A percentile compares a stretch with the other conserved stretches of the same genome.
These are phyloP conservation scores for Lactifluus pinguis DNA, from an alignment of 768 basidiomycete genomes.

Conservation along the genomic window DNA sequence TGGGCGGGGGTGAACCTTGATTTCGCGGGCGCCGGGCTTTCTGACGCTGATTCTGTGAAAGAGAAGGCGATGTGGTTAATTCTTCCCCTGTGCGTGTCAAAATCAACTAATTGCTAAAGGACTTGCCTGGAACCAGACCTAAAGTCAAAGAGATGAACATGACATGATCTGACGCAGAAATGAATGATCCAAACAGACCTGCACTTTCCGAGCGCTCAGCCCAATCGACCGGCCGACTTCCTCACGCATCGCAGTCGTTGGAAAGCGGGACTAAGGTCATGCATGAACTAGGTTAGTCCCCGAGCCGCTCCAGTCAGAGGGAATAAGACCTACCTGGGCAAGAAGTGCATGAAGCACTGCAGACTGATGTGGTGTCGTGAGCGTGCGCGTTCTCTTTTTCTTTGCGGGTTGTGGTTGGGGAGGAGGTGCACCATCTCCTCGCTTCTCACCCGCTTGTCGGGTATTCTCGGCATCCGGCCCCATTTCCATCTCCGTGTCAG, in stretches of 20 bases:
- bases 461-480: conserved; percentile 32
- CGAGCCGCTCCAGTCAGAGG: conserved; percentile 9
- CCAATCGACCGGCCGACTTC: conserved; percentile 82
- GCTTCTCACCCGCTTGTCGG: conserved; percentile 11
- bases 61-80: conserved; percentile 15
- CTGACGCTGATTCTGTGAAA: conserved; percentile 72
- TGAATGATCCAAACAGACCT: conserved; percentile 43
- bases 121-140: conserved; percentile 88
- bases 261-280: conserved; percentile 66
- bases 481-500: conserved; percentile 49
- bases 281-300: neutral
- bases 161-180: conserved; percentile 5
- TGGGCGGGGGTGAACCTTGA: conserved; percentile 44
- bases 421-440: conserved; percentile 25
- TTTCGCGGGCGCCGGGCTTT: conserved; percentile 69
- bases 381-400: conserved; percentile 74
- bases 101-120: neutral
- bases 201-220: conserved; percentile 84
- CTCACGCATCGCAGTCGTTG: conserved; percentile 79
- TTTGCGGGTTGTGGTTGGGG: conserved; percentile 41
- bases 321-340: conserved; percentile 52
- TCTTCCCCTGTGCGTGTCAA: neutral
- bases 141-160: conserved; percentile 27
- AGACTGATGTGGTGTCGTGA: conserved; percentile 84
- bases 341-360: conserved; percentile 80